Base-by-base conservation (phyloP, 2,329 filamentous ascomycete genomes). In the Fusarium albosuccineum region DNA sequence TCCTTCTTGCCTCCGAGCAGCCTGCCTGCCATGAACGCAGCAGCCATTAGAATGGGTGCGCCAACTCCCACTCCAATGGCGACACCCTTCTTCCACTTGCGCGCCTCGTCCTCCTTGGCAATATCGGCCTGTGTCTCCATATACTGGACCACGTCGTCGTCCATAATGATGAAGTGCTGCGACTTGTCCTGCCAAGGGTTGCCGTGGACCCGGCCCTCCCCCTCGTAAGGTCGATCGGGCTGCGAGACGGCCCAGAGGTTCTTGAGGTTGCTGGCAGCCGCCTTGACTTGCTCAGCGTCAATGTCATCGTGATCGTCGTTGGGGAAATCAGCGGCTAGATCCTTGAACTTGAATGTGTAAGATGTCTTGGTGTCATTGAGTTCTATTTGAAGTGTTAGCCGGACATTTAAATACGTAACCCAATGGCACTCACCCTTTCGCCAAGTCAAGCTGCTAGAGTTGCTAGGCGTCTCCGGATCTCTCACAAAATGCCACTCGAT, bases 321-420 rank as follows among this genome's bases (percentile, higher is more conserved):
- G 9, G 59, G 58, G 16, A 64, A 66, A 16, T 67, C 60, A 9
- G 62, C 49, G 26, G 67, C 65, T 1, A 71, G 53, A 13, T 56
- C 54, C 39, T 63, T 52, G 30, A 68, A 68, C 30, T 48, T 64
- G 50, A 68, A 67, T 5, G 66, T 67, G 16, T 62, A 70, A 1
- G 57, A 59, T 1, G 54, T 58, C 36, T 70, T 57, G 9, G 54
- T 55, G 5, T 48, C 54, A 3, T 62, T 55, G 11, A 68, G 52
- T 13, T 60, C 68, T 68, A 16, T 5, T 17, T 5, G 10, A 7
- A 6, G 5, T 2, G 22, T 70, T 34, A 71, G 53, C 13, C 10
- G n/a, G 3, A 7, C 4, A 3, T 10, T 4, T 1, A 5, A 5
- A 4, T 9, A 4, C 26, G 9, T 22, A 22, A 22, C 4, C 3